A percentile compares a stretch with the other conserved stretches of the same genome.
Conservation (phyloP, 768 basidiomycete genomes). For the Naganishia vaughanmartiniae region DNA sequence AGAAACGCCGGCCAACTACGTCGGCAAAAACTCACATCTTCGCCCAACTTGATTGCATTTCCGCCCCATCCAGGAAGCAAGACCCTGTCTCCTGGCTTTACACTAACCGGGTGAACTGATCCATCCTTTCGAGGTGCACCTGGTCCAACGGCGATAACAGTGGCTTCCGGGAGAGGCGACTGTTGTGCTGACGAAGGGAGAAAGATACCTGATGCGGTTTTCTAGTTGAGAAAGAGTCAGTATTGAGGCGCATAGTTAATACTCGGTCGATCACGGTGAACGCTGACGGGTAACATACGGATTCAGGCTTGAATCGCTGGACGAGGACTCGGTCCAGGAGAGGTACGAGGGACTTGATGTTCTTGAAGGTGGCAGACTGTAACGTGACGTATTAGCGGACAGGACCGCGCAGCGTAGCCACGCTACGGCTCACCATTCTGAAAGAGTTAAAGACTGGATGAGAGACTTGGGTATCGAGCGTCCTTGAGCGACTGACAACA, state of each 20-base stretch:
- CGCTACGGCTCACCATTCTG: slow-evolving; percentile 10
- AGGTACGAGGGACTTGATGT: slow-evolving; percentile 83
- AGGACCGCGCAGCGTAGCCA: no score
- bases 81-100: slow-evolving; percentile 87
- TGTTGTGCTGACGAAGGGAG: slow-evolving; percentile 83
- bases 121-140: slow-evolving; percentile 74
- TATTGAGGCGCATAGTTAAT: neutral
- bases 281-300: slow-evolving; percentile 60
- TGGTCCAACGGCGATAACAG: slow-evolving; percentile 91
- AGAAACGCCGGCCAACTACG: neutral
- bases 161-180: slow-evolving; percentile 90
- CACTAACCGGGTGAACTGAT: slow-evolving; percentile 64
- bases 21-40: slow-evolving; percentile 70
- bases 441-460: neutral
- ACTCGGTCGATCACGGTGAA: neutral
- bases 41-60: slow-evolving; percentile 90
- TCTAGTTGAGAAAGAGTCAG: slow-evolving; percentile 57
- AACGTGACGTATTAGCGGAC: no score
- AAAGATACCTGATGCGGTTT: slow-evolving; percentile 97
- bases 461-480: neutral
- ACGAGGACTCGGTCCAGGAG: slow-evolving; percentile 95
- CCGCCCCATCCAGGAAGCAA: slow-evolving; percentile 96
- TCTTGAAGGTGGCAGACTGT: slow-evolving; percentile 78
- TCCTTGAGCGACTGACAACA: neutral
- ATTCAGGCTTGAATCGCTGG: slow-evolving; percentile 94